These are phyloP conservation scores for Millerago galiae DNA, from an alignment of 805 yeast genomes.

Conservation along the genomic window DNA sequence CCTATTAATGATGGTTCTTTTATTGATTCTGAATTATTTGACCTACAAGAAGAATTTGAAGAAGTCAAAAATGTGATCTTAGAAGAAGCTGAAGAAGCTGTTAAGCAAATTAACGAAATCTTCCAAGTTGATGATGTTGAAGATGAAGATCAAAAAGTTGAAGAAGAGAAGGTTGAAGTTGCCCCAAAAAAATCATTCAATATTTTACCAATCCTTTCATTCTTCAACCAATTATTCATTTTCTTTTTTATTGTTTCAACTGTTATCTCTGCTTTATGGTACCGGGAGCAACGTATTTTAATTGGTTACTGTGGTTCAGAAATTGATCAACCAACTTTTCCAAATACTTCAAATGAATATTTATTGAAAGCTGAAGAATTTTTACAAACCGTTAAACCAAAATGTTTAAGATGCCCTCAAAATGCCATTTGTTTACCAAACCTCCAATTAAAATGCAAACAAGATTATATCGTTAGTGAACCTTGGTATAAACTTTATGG, in stretches of 20 bases:
- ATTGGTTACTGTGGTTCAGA: conserved; percentile 76
- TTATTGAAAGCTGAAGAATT: conserved; percentile 35
- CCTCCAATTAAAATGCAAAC: conserved; percentile 60
- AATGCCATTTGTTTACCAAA: conserved; percentile 69
- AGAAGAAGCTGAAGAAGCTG: conserved; percentile 24
- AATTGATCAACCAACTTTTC: conserved; percentile 37
- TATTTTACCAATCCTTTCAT: conserved; percentile 6
- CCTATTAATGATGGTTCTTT: conserved; percentile 4
- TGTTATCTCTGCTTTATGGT: conserved; percentile 47
- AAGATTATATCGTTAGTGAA: conserved; percentile 47
- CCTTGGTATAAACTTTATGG: conserved; percentile 54
- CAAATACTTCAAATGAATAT: conserved; percentile 23
- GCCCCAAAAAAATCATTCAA: conserved; percentile 3
- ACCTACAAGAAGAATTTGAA: conserved; percentile 21
- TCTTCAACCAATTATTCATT: conserved; percentile 22
- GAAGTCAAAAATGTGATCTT: conserved; percentile 17
- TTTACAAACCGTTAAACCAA: conserved; percentile 46
- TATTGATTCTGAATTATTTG: conserved; percentile 14
- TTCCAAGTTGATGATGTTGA: conserved; percentile 1
- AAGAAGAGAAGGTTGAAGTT: conserved; percentile 5
- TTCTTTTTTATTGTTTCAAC: conserved; percentile 32
- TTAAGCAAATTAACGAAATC: conserved; percentile 20
- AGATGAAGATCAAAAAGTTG: neutral
- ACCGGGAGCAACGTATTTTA: conserved; percentile 52
- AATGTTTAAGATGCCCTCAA: conserved; percentile 73